Conservation (phyloP, 768 basidiomycete genomes). For the Auricularia cornea region DNA sequence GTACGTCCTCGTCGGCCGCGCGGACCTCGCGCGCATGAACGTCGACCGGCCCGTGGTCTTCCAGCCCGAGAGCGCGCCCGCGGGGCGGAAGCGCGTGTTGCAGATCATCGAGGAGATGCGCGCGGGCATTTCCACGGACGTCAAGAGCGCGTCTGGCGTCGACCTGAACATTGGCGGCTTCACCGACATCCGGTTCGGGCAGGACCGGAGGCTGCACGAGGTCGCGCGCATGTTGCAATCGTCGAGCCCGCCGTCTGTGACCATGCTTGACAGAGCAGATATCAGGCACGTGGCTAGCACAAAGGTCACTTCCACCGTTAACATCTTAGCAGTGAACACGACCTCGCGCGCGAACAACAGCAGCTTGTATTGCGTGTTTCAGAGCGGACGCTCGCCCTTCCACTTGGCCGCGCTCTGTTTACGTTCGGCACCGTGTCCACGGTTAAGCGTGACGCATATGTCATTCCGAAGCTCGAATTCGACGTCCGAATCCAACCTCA, state of each 20-base stretch:
- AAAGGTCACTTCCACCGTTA: neutral
- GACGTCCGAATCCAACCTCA: slow-evolving; percentile 65
- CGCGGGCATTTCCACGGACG: neutral
- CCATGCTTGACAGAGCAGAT: slow-evolving; percentile 57
- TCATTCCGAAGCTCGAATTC: slow-evolving; percentile 73
- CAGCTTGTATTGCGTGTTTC: slow-evolving; percentile 70
- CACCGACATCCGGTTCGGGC: slow-evolving; percentile 78
- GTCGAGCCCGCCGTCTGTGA: slow-evolving; percentile 56
- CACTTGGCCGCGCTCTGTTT: slow-evolving; percentile 87
- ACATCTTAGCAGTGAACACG: slow-evolving; percentile 58
- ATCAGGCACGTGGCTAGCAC: slow-evolving; percentile 42
- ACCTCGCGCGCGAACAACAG: slow-evolving; percentile 81
- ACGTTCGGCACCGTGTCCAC: slow-evolving; percentile 76
- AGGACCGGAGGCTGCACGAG: slow-evolving; percentile 85
- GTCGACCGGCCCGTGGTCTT: neutral
- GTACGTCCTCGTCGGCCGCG: slow-evolving; percentile 62
- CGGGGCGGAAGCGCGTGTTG: neutral
- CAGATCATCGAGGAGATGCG: slow-evolving; percentile 4
- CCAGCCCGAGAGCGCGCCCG: neutral
- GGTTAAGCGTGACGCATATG: slow-evolving; percentile 69
- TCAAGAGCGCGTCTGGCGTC: slow-evolving; percentile 41
- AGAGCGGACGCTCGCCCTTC: slow-evolving; percentile 81
- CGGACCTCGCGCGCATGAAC: slow-evolving; percentile 58
- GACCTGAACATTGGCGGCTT: slow-evolving; percentile 67
- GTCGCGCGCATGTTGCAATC: slow-evolving; percentile 88